Evolutionary conservation across 805 yeast species (phyloP).

Genomic region (Nakazawaea ishiwadae): DNA sequence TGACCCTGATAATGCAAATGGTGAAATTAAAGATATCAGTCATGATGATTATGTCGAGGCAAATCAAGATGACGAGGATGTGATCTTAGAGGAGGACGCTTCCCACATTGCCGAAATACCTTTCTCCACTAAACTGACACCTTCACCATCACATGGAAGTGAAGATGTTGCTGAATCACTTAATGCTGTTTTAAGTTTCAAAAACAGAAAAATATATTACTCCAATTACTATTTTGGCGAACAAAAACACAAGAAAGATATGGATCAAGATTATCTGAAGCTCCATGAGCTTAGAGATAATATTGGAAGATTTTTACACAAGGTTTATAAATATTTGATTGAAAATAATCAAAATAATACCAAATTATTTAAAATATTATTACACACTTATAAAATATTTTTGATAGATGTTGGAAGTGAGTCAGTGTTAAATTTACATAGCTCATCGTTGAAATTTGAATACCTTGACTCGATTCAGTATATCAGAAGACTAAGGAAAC

Average conservation of each 20-base stretch:
- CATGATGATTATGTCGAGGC: slow-evolving; percentile 15
- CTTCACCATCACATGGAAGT: slow-evolving; percentile 23
- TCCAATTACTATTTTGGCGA: slow-evolving; percentile 63
- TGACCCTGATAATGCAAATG: slow-evolving; percentile 14
- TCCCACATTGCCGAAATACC: slow-evolving; percentile 19
- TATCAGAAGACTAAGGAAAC: slow-evolving; percentile 59
- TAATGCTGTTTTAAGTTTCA: slow-evolving; percentile 50
- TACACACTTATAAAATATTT: slow-evolving; percentile 70
- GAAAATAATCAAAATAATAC: slow-evolving; percentile 58
- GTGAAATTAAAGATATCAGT: slow-evolving; percentile 23
- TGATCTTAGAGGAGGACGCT: slow-evolving; percentile 4
- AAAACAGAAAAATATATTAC: slow-evolving; percentile 59
- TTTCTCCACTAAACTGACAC: slow-evolving; percentile 27
- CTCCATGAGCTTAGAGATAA: slow-evolving; percentile 58
- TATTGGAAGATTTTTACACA: slow-evolving; percentile 53
- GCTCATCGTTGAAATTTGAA: slow-evolving; percentile 48
- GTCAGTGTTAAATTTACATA: slow-evolving; percentile 51
- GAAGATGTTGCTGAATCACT: slow-evolving; percentile 36
- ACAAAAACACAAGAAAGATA: slow-evolving; percentile 38
- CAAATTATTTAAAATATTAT: slow-evolving; percentile 52
- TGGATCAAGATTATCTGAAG: slow-evolving; percentile 28
- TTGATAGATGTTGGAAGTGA: slow-evolving; percentile 78
- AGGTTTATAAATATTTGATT: slow-evolving; percentile 41
- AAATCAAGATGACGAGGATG: slow-evolving; percentile 18
- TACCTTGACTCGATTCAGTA: slow-evolving; percentile 56